phyloP scores from a whole-genome alignment of 176 grass and related monocot genomes.

The Thinopyrum elongatum region DNA sequence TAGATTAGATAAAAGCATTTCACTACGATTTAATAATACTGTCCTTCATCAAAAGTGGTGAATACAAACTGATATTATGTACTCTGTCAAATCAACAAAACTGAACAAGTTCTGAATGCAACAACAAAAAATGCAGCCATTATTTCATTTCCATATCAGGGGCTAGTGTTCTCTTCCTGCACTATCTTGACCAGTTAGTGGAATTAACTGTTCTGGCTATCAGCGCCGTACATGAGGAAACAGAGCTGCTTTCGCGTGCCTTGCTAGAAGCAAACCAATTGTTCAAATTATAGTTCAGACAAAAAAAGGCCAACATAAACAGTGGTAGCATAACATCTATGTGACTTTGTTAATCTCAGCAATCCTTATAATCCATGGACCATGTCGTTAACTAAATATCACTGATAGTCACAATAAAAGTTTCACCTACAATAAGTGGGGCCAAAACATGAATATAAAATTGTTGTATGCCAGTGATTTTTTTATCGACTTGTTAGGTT shows the following conservation, averaged over 20 bases:
- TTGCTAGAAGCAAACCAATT: too few species aligned
- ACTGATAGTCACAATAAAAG: background rate
- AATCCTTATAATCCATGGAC: background rate
- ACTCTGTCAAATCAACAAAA: background rate
- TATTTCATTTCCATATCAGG: background rate
- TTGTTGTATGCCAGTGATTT: background rate
- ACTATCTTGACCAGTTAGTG: background rate
- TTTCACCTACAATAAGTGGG: background rate
- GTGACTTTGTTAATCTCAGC: background rate
- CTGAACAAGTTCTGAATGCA: background rate
- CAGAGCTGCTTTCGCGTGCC: background rate
- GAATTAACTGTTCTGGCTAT: background rate
- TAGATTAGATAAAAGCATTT: background rate
- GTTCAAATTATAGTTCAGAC: background rate
- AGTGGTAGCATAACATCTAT: background rate
- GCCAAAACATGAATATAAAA: background rate
- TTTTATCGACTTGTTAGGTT: background rate
- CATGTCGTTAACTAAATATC: background rate
- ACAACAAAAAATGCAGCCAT: background rate
- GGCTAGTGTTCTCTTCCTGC: background rate
- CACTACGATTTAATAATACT: background rate
- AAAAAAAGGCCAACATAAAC: background rate
- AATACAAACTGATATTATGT: background rate
- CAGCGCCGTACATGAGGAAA: background rate
- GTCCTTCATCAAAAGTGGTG: background rate